Evolutionary conservation across 139 green algal species (phyloP), one percentile per base, ranked within the genome.

Genomic region (Yamagishiella unicocca): DNA sequence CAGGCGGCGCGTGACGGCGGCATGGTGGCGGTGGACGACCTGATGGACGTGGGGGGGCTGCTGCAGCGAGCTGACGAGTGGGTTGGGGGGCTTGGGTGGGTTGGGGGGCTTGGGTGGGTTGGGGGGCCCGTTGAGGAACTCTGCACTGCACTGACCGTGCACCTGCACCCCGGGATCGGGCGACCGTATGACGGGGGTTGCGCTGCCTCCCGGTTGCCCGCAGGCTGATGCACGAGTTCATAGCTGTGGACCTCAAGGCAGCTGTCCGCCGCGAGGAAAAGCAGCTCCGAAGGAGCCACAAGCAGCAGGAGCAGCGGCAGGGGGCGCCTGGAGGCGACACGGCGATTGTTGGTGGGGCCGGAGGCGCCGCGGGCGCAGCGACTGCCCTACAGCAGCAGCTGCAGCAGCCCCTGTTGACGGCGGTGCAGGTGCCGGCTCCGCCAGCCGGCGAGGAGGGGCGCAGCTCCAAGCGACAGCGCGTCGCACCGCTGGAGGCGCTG

Each of bases 211-310:
- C 62, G 6, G 2, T 46, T 14, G 33, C 40, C 2, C 29, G 31
- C 78, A 84, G 55, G 78, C 58, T 17, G 24, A 85, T 85, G 79
- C 42, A 76, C 8, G 42, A 25, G 24, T 64, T 85, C 79, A 71
- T 84, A 7, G 29, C 38, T 1, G 78, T 55, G 1, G 78, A 84
- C 31, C 55, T 84, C 10, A 74, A 74, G 58, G 27, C 38, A 3
- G 38, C 27, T 22, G 46, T 84, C 33, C 58, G 38, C 24, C 19
- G 2, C 6, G 40, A 61, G 1, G 78, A 84, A 42, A 62, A 73
- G 61, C 37, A n/a, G 14, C 2, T 62, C 10, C 78, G 58, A 3
- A 25, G 40, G 14, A 5, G 21, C 8, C 76, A 71, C 55, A 21
- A 7, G 53, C 35, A 84, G 77, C 22, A 58, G 55, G 37, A 73